A percentile compares a stretch with the other conserved stretches of the same genome.
These are phyloP conservation scores for Clonostachys rosea DNA, from an alignment of 2,329 filamentous ascomycete genomes.

Conservation along the genomic window DNA sequence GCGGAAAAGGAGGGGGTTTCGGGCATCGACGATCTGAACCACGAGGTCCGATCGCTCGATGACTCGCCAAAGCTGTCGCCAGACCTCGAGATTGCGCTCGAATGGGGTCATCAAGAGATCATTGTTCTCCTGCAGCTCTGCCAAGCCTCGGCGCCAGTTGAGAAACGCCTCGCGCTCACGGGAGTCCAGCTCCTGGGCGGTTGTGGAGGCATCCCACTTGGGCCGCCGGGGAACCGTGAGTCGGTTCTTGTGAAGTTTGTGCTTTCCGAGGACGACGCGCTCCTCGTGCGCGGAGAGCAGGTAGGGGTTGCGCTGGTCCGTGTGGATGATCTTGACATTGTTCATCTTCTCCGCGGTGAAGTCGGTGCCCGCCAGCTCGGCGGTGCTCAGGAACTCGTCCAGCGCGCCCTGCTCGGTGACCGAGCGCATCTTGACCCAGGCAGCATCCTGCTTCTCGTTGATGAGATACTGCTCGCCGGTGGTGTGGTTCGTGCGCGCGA, in stretches of 20 bases:
- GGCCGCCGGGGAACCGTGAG: conserved; percentile 89
- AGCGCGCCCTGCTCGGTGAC: conserved; percentile 95
- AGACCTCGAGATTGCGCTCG: conserved; percentile 94
- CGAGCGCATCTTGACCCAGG: conserved; percentile 99
- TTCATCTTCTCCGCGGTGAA: conserved; percentile 99
- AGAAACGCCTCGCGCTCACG: conserved; percentile 78
- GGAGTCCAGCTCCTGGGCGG: conserved; percentile 73
- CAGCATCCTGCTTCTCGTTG: conserved; percentile 83
- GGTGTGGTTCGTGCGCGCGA: conserved; percentile 67
- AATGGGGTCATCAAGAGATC: conserved; percentile 97
- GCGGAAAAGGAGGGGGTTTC: conserved; percentile 90
- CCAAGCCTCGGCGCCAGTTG: conserved; percentile 84
- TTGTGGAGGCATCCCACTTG: conserved; percentile 82
- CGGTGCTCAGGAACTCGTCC: conserved; percentile 94
- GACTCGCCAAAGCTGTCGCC: conserved; percentile 96
- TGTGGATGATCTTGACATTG: conserved; percentile 98
- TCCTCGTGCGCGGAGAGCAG: conserved; percentile 84
- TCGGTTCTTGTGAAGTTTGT: conserved; percentile 71
- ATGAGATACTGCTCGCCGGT: conserved; percentile 90
- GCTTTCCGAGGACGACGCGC: conserved; percentile 71
- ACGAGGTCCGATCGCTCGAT: conserved; percentile 94
- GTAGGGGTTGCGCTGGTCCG: conserved; percentile 93
- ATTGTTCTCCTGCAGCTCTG: conserved; percentile 89
- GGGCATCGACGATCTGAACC: conserved; percentile 96
- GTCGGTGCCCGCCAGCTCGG: conserved; percentile 95